Percentiles rank a stretch among this genome's conserved stretches.
Conservation (phyloP, 805 yeast species). For the Dipodascus albidus region DNA sequence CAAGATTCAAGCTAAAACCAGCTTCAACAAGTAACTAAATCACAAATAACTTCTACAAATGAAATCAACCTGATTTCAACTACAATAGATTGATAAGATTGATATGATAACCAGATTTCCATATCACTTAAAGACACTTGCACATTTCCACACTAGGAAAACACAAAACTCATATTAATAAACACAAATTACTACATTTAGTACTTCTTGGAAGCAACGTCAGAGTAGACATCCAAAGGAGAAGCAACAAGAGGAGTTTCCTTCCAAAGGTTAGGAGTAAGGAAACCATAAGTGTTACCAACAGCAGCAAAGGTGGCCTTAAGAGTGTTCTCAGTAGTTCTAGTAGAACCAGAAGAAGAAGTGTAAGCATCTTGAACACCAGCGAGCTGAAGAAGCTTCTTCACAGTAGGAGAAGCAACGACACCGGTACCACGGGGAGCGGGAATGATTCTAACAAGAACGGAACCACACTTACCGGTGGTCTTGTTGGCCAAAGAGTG, state of each 20-base stretch:
- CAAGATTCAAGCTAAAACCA: too few relatives aligned
- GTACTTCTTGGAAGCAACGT: constrained; percentile 24
- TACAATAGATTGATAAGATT: constrained; percentile 12
- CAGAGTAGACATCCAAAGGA: constrained; percentile 82
- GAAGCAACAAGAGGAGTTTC: constrained; percentile 74
- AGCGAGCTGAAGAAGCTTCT: constrained; percentile 97
- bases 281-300: constrained; percentile 99
- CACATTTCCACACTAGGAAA: too few relatives aligned
- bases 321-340: constrained; percentile 99
- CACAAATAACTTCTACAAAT: too few relatives aligned
- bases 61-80: too few relatives aligned
- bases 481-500: constrained; percentile 97
- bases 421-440: constrained; percentile 99
- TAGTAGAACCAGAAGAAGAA: constrained; percentile 96
- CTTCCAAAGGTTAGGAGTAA: constrained; percentile 98
- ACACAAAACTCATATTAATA: constrained; percentile 1
- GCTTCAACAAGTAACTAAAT: too few relatives aligned
- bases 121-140: too few relatives aligned
- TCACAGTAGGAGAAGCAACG: constrained; percentile 99
- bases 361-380: constrained; percentile 99
- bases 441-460: constrained; percentile 93
- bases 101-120: constrained; percentile 10
- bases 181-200: constrained; percentile 9
- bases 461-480: constrained; percentile 99
- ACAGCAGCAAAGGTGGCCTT: constrained; percentile 99